Conservation (phyloP, 306 rosid genomes). For the Prosopis cineraria region DNA sequence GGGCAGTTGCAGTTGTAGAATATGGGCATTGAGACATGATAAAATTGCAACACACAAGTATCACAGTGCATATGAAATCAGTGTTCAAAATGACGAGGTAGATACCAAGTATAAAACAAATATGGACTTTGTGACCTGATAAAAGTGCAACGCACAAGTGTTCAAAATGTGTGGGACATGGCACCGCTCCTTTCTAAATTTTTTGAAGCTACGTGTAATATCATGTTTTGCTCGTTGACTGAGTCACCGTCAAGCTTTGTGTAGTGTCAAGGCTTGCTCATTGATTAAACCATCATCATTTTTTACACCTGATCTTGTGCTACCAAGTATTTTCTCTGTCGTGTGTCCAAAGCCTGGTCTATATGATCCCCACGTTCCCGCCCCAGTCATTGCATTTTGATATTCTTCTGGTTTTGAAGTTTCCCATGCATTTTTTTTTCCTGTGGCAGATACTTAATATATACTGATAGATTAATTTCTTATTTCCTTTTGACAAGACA, state of each 20-base stretch:
- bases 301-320: not conserved
- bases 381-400: slow-evolving; percentile 2
- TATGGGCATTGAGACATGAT: not conserved
- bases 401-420: slow-evolving; percentile 25
- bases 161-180: not conserved
- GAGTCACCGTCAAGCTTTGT: not conserved
- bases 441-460: slow-evolving; percentile 7
- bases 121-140: not conserved
- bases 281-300: slow-evolving; percentile 1
- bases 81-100: not conserved
- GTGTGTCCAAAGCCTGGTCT: not conserved
- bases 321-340: not conserved
- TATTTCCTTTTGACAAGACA: slow-evolving; percentile 48
- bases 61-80: not conserved
- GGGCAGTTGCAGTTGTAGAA: not conserved
- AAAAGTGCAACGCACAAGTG: no score
- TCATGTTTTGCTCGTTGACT: not conserved
- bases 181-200: not conserved
- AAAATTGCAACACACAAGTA: not conserved
- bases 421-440: not conserved
- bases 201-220: not conserved
- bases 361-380: not conserved
- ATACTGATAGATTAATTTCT: slow-evolving; percentile 30
- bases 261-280: not conserved
- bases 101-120: not conserved